Conservation (phyloP, 2,329 filamentous ascomycete species). For the Scedosporium boydii region DNA sequence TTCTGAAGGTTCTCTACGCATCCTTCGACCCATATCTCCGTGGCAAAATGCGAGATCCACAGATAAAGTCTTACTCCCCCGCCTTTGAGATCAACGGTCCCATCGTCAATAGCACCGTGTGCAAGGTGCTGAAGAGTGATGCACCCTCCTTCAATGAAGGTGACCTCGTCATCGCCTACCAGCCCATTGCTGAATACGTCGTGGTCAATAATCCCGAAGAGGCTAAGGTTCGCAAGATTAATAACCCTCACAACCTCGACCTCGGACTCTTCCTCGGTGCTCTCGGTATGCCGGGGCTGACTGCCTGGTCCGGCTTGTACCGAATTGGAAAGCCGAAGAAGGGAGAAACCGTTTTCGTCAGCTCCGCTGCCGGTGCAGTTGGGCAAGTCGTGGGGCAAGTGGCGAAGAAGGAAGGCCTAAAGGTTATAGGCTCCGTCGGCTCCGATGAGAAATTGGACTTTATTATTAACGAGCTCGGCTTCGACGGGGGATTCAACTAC, state of each 20-base stretch:
- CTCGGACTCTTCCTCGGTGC: constrained; percentile 61
- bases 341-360: constrained; percentile 73
- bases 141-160: constrained; percentile 52
- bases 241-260: constrained; percentile 62
- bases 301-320: constrained; percentile 60
- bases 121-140: constrained; percentile 63
- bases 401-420: constrained; percentile 71
- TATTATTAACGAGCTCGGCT: constrained; percentile 39
- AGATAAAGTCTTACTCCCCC: constrained; percentile 48
- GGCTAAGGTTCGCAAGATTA: constrained; percentile 40
- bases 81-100: constrained; percentile 50
- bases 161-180: constrained; percentile 50
- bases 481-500: constrained; percentile 69
- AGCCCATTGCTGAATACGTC: constrained; percentile 63
- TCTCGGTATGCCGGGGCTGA: constrained; percentile 52
- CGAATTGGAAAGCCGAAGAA: constrained; percentile 54
- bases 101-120: constrained; percentile 54
- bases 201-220: constrained; percentile 36
- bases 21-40: constrained; percentile 83
- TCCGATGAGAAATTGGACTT: constrained; percentile 72
- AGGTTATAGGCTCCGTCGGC: constrained; percentile 71
- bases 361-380: constrained; percentile 70
- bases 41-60: constrained; percentile 61
- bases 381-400: constrained; percentile 77
- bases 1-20: constrained; percentile 60